Base-by-base conservation (phyloP, 73 alveolate species). In the Paramecium sonneborni region DNA sequence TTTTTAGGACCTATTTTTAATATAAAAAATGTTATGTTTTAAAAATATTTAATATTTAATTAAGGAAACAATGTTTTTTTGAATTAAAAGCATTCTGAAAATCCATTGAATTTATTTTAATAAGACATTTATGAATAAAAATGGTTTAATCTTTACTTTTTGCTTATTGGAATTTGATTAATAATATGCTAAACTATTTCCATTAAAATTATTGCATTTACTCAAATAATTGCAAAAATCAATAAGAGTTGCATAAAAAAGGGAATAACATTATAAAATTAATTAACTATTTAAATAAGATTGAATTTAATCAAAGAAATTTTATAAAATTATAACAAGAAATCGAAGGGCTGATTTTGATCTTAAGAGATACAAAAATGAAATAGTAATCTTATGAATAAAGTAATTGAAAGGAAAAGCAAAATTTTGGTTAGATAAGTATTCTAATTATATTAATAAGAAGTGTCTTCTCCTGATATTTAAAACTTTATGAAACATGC, bases 261-360 rank as follows among this genome's bases (percentile, higher is more conserved):
- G 69, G 90, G 1, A 79, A 79, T 24, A 79, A 2, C 90, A 79
- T 79, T 76, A 79, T 34, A 38, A 79, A 43, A 41, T 79, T 79
- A 79, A 79, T 23, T 28, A 79, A 79, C 21, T 48, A 7, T 79
- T 79, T 79, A 41, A 76, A 79, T 20, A 41, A 41, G 41, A 46
- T 44, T 79, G 14, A 23, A 41, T 44, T 26, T 6, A 79, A 79
- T 79, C 15, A 79, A 79, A 41, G 90, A 79, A 10, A 43, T 39
- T 14, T 79, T 2, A 79, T 18, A 3, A 38, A 41, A 41, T 23
- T 79, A 23, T 74, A 79, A 44, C 39, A 43, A 44, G 90, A 79
- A 0, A 11, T 38, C 18, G 90, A 79, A n/a, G 90, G 90, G 21
- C n/a, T 41, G 44, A 79, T 79, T 20, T 79, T 41, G 76, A 79